These are phyloP conservation scores for Artomyces pyxidatus DNA, from an alignment of 768 basidiomycete genomes.

Conservation along the genomic window DNA sequence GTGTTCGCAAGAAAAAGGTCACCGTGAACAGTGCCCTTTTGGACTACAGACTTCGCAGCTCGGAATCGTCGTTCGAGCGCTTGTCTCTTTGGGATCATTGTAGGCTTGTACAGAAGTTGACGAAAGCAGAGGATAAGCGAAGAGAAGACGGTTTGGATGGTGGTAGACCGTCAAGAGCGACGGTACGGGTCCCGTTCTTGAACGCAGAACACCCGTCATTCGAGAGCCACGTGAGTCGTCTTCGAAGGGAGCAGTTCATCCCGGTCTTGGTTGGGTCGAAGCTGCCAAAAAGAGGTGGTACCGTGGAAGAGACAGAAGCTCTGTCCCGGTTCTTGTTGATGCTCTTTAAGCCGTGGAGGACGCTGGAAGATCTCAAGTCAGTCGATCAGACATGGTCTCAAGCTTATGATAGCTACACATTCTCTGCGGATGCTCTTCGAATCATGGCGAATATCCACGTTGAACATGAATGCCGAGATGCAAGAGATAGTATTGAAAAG, in stretches of 20 bases:
- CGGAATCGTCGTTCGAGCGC: not conserved
- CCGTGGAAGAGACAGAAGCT: conserved; percentile 1
- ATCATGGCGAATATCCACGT: not conserved
- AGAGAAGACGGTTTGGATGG: not conserved
- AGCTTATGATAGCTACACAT: not conserved
- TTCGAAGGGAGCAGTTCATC: conserved; percentile 4
- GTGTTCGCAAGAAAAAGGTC: not conserved
- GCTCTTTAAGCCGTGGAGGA: conserved; percentile 35
- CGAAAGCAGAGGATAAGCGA: not conserved
- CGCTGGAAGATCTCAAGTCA: not conserved
- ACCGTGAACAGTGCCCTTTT: not conserved
- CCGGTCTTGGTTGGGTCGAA: conserved; percentile 29
- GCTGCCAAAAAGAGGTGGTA: conserved; percentile 25
- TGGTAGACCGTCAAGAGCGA: not conserved
- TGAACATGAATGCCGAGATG: not conserved
- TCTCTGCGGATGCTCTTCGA: not conserved
- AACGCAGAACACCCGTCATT: not conserved
- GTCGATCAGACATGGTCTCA: not conserved
- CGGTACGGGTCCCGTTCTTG: not conserved
- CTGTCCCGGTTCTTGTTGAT: conserved; percentile 33
- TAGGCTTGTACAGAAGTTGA: not conserved
- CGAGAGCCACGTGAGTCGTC: not conserved
- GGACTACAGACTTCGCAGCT: not conserved
- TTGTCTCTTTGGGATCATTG: not conserved
- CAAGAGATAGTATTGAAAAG: not conserved